A percentile compares a stretch with the other conserved stretches of the same genome.
phyloP scores from a whole-genome alignment of 805 yeast genomes.

The Blastobotrys peoriensis region DNA sequence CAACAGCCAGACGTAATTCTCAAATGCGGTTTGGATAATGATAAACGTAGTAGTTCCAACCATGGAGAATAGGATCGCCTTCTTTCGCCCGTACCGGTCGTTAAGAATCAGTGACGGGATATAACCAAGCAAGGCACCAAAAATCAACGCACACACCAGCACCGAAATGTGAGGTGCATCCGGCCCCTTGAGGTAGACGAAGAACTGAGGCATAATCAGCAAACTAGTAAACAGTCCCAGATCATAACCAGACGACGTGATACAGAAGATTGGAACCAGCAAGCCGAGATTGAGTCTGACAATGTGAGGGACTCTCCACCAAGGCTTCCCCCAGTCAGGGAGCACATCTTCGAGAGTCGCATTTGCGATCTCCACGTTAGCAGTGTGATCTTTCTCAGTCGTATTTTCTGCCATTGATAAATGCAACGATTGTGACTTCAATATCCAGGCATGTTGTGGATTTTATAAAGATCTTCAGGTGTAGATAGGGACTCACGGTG shows the following conservation, averaged over 20 bases:
- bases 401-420: too few relatives aligned
- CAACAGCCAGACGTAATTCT: constrained; percentile 55
- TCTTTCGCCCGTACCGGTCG: constrained; percentile 58
- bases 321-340: constrained; percentile 5
- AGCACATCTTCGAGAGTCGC: constrained; percentile 3
- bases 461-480: too few relatives aligned
- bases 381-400: background rate
- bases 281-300: background rate
- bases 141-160: constrained; percentile 5
- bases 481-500: too few relatives aligned
- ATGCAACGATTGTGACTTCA: too few relatives aligned
- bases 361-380: background rate
- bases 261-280: background rate
- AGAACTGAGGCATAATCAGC: background rate
- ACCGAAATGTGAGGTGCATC: constrained; percentile 4
- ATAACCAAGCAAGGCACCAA: background rate
- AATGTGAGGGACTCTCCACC: constrained; percentile 4
- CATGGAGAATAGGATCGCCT: constrained; percentile 49
- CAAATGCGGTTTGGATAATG: constrained; percentile 36
- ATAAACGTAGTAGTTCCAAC: constrained; percentile 53
- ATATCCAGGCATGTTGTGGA: too few relatives aligned
- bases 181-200: background rate
- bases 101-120: constrained; percentile 35
- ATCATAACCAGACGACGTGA: background rate
- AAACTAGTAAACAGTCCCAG: background rate